A percentile compares a stretch with the other conserved stretches of the same genome.
These are phyloP conservation scores for Kodamaea ohmeri DNA, from an alignment of 1,139 yeast species.

Conservation along the genomic window DNA sequence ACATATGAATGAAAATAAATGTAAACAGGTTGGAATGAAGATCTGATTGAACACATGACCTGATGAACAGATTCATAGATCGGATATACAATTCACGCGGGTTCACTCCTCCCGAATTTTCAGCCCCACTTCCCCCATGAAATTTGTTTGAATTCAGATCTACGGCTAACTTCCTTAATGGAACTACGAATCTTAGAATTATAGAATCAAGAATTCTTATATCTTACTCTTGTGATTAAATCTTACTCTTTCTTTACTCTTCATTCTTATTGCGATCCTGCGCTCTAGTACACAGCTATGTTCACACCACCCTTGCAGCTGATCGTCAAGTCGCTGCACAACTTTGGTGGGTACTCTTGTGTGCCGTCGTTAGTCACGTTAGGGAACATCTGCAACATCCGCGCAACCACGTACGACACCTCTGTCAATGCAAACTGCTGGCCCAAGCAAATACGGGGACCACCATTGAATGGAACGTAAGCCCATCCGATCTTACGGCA, in stretches of 20 bases:
- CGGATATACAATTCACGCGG: too few relatives aligned
- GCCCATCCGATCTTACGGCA: slow-evolving; percentile 47
- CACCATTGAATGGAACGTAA: slow-evolving; percentile 57
- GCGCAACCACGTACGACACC: slow-evolving; percentile 44
- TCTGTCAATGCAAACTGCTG: slow-evolving; percentile 56
- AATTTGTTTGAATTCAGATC: too few relatives aligned
- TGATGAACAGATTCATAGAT: too few relatives aligned
- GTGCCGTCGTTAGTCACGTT: slow-evolving; percentile 13
- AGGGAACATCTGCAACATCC: slow-evolving; percentile 30
- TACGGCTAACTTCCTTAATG: too few relatives aligned
- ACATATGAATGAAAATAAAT: too few relatives aligned
- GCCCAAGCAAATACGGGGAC: slow-evolving; percentile 60
- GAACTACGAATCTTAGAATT: too few relatives aligned
- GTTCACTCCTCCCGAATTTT: too few relatives aligned
- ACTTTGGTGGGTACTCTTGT: slow-evolving; percentile 10
- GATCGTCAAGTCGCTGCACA: slow-evolving; percentile 14
- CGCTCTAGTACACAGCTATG: slow-evolving; percentile 7
- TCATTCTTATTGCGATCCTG: not conserved
- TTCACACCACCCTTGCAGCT: slow-evolving; percentile 24
- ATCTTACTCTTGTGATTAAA: too few relatives aligned
- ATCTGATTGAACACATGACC: too few relatives aligned
- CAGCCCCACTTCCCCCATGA: too few relatives aligned
- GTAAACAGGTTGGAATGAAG: too few relatives aligned
- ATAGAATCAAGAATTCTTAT: too few relatives aligned
- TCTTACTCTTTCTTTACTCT: not conserved